Evolutionary conservation across 768 basidiomycete genomes (phyloP).

Genomic region (Naganishia vaughanmartiniae): DNA sequence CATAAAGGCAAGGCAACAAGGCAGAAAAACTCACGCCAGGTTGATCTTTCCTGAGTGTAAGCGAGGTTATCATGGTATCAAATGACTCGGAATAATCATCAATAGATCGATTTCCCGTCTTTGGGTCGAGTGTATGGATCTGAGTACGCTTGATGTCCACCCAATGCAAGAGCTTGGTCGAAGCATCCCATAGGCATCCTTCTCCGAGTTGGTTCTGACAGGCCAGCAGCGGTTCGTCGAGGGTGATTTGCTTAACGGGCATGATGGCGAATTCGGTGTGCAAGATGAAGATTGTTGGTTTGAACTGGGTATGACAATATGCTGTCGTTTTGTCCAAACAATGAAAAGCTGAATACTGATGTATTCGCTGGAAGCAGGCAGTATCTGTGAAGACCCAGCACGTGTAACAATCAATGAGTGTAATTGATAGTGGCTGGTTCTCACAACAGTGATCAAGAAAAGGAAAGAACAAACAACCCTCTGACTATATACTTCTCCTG

Average conservation of each 20-base stretch:
- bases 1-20: not conserved
- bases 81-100: slow-evolving; percentile 40
- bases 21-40: slow-evolving; percentile 23
- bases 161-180: slow-evolving; percentile 45
- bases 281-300: too few relatives aligned
- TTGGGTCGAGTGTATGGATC: slow-evolving; percentile 47
- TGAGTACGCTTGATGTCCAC: slow-evolving; percentile 42
- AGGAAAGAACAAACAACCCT: not conserved
- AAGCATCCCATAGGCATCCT: slow-evolving; percentile 48
- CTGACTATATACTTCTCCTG: not conserved
- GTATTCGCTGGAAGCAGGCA: too few relatives aligned
- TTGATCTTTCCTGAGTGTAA: slow-evolving; percentile 35
- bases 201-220: slow-evolving; percentile 45
- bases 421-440: not conserved
- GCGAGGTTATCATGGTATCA: slow-evolving; percentile 34
- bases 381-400: not conserved
- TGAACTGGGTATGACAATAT: too few relatives aligned
- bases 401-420: not conserved
- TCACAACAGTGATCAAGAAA: not conserved
- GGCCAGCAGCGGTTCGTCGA: slow-evolving; percentile 40
- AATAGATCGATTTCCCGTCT: slow-evolving; percentile 38
- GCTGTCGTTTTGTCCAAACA: too few relatives aligned
- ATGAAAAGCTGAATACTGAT: too few relatives aligned
- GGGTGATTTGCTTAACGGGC: slow-evolving; percentile 31
- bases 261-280: not conserved